These are phyloP conservation scores for Catenaria anguillulae DNA, from an alignment of 371 early-diverging fungal species.

Conservation along the genomic window DNA sequence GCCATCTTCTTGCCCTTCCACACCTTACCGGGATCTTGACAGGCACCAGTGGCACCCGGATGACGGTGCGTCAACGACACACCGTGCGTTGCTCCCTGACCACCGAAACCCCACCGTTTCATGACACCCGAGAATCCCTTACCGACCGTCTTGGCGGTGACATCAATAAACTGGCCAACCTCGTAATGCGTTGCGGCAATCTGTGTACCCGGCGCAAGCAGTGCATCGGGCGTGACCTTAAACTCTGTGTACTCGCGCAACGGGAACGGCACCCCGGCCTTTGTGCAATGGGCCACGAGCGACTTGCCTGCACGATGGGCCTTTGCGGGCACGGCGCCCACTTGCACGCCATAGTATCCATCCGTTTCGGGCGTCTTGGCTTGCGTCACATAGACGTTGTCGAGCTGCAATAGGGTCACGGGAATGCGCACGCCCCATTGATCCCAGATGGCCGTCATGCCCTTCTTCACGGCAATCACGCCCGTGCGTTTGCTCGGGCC, in stretches of 20 bases:
- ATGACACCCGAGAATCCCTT: conserved; percentile 96
- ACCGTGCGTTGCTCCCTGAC: conserved; percentile 88
- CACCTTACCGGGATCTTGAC: conserved; percentile 75
- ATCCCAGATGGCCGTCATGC: conserved; percentile 90
- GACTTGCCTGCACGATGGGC: conserved; percentile 49
- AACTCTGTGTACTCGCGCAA: conserved; percentile 70
- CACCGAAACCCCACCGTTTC: conserved; percentile 91
- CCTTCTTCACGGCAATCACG: conserved; percentile 73
- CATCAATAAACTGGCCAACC: conserved; percentile 87
- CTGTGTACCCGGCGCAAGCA: conserved; percentile 55
- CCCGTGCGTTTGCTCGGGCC: conserved; percentile 30
- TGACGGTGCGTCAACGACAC: conserved; percentile 79
- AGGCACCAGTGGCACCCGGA: conserved; percentile 86
- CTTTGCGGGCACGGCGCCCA: conserved; percentile 56
- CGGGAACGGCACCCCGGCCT: conserved; percentile 50
- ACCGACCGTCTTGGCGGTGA: conserved; percentile 68
- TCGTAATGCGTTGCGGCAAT: conserved; percentile 78
- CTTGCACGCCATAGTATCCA: conserved; percentile 53
- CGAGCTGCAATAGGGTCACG: conserved; percentile 74
- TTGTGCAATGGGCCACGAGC: conserved; percentile 55
- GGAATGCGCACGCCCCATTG: conserved; percentile 80
- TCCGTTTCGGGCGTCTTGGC: conserved; percentile 43
- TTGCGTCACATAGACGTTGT: conserved; percentile 54
- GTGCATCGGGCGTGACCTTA: conserved; percentile 66
- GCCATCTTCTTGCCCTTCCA: conserved; percentile 97